phyloP scores from a whole-genome alignment of 345 rosid genomes.

The Gossypium mustelinum region DNA sequence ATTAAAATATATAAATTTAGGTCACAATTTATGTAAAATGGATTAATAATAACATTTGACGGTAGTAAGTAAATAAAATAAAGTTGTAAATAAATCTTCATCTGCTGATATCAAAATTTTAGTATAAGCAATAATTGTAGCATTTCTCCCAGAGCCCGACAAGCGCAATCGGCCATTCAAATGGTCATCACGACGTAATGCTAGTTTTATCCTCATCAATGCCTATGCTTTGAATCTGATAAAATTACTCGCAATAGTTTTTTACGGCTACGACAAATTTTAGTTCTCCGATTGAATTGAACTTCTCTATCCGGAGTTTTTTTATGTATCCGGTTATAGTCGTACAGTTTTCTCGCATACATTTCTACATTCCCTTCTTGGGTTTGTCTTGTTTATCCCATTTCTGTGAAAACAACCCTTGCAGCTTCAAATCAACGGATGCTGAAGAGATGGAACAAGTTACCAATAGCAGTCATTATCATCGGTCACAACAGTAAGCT shows the following conservation, averaged over 20 bases:
- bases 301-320: no score
- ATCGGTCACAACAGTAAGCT: slow-evolving; percentile 17
- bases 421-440: slow-evolving; percentile 90
- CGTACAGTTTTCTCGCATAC: no score
- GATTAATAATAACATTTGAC: no score
- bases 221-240: neutral
- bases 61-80: no score
- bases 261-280: no score
- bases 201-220: neutral
- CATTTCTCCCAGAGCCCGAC: slow-evolving; percentile 42
- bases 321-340: no score
- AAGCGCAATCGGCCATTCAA: slow-evolving; percentile 74
- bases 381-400: neutral
- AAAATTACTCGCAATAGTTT: neutral
- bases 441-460: slow-evolving; percentile 80
- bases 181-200: slow-evolving; percentile 63
- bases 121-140: slow-evolving; percentile 6
- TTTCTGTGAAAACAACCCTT: neutral
- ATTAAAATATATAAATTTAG: no score
- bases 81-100: no score
- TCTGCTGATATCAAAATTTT: no score
- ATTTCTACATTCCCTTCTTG: neutral
- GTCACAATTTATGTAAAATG: no score
- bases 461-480: slow-evolving; percentile 21
- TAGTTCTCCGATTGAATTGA: no score